A percentile compares a stretch with the other conserved stretches of the same genome.
Conservation (phyloP, 2,329 filamentous ascomycete genomes). For the Biscogniauxia marginata region DNA sequence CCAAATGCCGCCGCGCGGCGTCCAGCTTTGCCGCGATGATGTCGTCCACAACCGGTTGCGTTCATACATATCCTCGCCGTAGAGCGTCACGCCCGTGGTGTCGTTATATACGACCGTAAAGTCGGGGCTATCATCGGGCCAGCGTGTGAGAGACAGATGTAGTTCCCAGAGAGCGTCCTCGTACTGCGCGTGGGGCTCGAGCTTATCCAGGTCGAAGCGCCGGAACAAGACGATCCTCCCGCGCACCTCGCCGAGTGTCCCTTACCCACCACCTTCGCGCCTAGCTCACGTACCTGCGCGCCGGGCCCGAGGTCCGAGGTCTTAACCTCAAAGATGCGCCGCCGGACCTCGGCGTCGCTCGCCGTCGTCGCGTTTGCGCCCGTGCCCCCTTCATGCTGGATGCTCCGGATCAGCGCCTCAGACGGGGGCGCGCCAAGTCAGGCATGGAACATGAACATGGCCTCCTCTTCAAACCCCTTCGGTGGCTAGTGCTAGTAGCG, state of each 20-base stretch:
- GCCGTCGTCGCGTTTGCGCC: conserved; percentile 26
- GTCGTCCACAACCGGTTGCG: conserved; percentile 29
- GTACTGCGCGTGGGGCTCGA: conserved; percentile 27
- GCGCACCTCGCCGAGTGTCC: conserved; percentile 19
- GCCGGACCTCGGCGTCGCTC: conserved; percentile 39
- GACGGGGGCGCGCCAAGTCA: conserved; percentile 47
- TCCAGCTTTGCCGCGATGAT: conserved; percentile 46
- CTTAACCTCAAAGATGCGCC: conserved; percentile 37
- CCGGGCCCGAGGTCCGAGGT: conserved; percentile 38
- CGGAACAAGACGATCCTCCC: conserved; percentile 40
- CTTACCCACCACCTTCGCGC: conserved; percentile 3
- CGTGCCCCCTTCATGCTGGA: conserved; percentile 45
- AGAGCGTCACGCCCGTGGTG: conserved; percentile 37
- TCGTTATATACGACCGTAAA: conserved; percentile 44
- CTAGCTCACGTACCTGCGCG: conserved; percentile 38
- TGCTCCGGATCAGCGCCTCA: conserved; percentile 45
- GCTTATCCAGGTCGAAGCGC: conserved; percentile 42
- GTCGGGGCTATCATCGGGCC: conserved; percentile 42
- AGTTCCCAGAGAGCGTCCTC: conserved; percentile 42
- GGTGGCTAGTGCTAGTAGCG: conserved; percentile 42
- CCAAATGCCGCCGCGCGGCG: conserved; percentile 39
- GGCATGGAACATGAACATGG: conserved; percentile 46
- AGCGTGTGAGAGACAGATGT: conserved; percentile 43
- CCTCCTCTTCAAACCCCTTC: conserved; percentile 44
- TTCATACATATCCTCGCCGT: conserved; percentile 51